Percentiles rank a stretch among this genome's conserved stretches.
Evolutionary conservation across 2,329 filamentous ascomycete genomes (phyloP).

Genomic region (Hypoxylon sp.): DNA sequence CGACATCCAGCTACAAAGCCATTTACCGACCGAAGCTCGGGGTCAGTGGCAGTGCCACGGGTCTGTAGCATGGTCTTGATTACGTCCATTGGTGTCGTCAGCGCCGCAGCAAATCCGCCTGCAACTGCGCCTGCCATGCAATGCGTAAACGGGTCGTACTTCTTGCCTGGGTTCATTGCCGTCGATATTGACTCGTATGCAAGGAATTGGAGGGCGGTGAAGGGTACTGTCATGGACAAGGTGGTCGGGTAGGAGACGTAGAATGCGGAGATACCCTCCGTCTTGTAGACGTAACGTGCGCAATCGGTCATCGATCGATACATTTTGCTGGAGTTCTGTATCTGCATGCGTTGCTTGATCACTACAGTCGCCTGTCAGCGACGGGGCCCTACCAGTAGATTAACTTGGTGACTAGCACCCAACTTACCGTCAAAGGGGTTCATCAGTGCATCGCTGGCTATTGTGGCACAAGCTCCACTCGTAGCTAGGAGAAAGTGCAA

Average conservation of each 20-base stretch:
- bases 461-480: slow-evolving; percentile 94
- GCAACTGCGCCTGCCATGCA: slow-evolving; percentile 92
- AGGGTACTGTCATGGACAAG: slow-evolving; percentile 97
- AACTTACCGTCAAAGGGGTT: slow-evolving; percentile 95
- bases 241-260: slow-evolving; percentile 99
- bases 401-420: not conserved
- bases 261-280: slow-evolving; percentile 90
- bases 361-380: slow-evolving; percentile 65
- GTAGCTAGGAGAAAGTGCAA: slow-evolving; percentile 69
- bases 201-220: slow-evolving; percentile 96
- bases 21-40: slow-evolving; percentile 86
- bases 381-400: not conserved
- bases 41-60: slow-evolving; percentile 82
- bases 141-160: slow-evolving; percentile 93
- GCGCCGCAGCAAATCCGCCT: slow-evolving; percentile 90
- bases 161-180: slow-evolving; percentile 85
- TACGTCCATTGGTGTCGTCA: slow-evolving; percentile 97
- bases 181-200: slow-evolving; percentile 98
- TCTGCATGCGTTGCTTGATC: slow-evolving; percentile 99
- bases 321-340: slow-evolving; percentile 88
- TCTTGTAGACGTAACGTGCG: slow-evolving; percentile 86
- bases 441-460: slow-evolving; percentile 98
- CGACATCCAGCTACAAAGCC: slow-evolving; percentile 82
- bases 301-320: slow-evolving; percentile 91
- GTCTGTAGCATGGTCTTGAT: slow-evolving; percentile 99